Evolutionary conservation across 345 rosid genomes (phyloP), one percentile per base, ranked within the genome.

Genomic region (Populus simonii): DNA sequence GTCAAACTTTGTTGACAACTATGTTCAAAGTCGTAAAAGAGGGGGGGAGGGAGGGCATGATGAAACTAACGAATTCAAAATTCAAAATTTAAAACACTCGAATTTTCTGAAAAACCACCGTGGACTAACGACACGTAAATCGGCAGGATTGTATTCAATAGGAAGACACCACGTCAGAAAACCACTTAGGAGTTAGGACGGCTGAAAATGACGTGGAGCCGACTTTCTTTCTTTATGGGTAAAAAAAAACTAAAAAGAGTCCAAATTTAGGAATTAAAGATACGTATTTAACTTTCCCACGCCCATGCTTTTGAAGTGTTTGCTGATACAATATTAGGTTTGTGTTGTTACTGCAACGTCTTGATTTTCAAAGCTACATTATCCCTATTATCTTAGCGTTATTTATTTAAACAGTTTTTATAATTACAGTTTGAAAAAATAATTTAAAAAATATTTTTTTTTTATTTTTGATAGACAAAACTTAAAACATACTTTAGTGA

Each of bases 141-240:
- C 3, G 47, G 12, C 55, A 15, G 68, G 29, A 10, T n/a, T 18
- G 0, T 22, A 1, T 53, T 82, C 87, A 78, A 78, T 83, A 0
- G 47, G 7, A 53, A 43, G 43, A 8, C 2, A 3, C 76, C 87
- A 85, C 83, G 84, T 83, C 11, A 53, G 5, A 17, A 20, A 51
- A 49, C 65, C 33, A 51, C 57, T 49, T 7, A 1, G 16, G 51
- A 13, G 17, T 0, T 13, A 4, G 76, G 82, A 35, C 74, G 79
- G 76, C 85, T 66, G 80, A 78, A 36, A 81, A 66, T 10, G 84
- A 85, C 83, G 8, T 11, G 31, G 22, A 20, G 79, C 84, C 80
- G 80, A 79, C 83, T 45, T 27, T 33, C 20, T 8, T 41, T 31
- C 7, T 55, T 17, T n/a, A 61, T 35, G 25, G 3, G n/a, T 38